Conservation (phyloP, 352 stramenopile genomes). For the Phytopythium montanum region DNA sequence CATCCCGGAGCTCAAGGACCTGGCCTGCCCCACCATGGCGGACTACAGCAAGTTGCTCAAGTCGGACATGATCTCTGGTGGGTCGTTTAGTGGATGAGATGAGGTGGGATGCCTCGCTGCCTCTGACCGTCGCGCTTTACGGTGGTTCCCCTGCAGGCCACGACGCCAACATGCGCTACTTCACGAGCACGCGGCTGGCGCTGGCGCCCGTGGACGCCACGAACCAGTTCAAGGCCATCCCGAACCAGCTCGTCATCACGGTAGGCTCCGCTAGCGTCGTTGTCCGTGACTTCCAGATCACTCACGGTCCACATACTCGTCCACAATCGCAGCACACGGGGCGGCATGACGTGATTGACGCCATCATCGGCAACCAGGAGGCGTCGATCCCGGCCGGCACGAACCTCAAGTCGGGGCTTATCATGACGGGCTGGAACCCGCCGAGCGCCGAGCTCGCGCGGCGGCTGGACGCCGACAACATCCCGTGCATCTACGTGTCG, state of each 20-base stretch:
- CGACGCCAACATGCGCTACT: slow-evolving; percentile 76
- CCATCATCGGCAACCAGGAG: slow-evolving; percentile 83
- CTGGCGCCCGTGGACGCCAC: slow-evolving; percentile 69
- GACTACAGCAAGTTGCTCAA: slow-evolving; percentile 87
- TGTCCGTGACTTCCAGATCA: slow-evolving; percentile 11
- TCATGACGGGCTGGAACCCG: slow-evolving; percentile 82
- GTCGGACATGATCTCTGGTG: slow-evolving; percentile 74
- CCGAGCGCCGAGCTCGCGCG: slow-evolving; percentile 59
- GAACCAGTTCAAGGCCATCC: slow-evolving; percentile 84
- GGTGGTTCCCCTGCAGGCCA: slow-evolving; percentile 26
- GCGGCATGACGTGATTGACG: slow-evolving; percentile 79
- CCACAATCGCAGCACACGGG: slow-evolving; percentile 56
- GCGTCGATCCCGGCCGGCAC: slow-evolving; percentile 55
- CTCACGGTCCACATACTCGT: not conserved
- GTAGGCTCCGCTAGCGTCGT: slow-evolving; percentile 27
- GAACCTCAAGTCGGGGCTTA: slow-evolving; percentile 73
- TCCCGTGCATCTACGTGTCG: slow-evolving; percentile 86
- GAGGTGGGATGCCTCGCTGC: not conserved
- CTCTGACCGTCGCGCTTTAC: not conserved
- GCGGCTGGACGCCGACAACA: slow-evolving; percentile 76
- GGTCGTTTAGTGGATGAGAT: not conserved
- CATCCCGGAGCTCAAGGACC: slow-evolving; percentile 82
- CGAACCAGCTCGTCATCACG: slow-evolving; percentile 85
- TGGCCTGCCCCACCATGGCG: slow-evolving; percentile 82
- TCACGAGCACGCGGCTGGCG: slow-evolving; percentile 78